These are phyloP conservation scores for Avicennia marina DNA, from an alignment of 257 asterid genomes.

Conservation along the genomic window DNA sequence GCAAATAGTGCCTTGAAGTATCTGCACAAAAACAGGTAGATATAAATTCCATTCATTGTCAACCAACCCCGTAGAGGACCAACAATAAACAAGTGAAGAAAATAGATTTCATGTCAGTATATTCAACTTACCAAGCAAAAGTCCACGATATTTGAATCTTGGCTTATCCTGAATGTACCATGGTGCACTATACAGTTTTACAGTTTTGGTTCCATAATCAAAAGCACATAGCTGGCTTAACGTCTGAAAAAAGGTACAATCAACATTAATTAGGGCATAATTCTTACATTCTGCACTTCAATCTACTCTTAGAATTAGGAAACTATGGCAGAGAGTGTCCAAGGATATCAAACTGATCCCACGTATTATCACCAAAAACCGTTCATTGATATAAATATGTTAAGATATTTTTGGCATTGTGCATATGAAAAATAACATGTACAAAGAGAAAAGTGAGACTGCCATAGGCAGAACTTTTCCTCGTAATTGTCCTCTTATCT, in stretches of 20 bases:
- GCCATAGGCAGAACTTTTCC: too few species aligned
- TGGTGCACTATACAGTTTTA: slow-evolving; percentile 67
- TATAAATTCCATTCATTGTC: slow-evolving; percentile 7
- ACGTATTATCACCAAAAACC: too few species aligned
- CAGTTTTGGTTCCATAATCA: slow-evolving; percentile 70
- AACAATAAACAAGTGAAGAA: slow-evolving; percentile 3
- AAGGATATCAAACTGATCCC: too few species aligned
- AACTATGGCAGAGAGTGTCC: not conserved
- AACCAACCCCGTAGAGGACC: slow-evolving; percentile 5
- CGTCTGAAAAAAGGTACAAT: slow-evolving; percentile 46
- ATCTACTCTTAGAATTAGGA: too few species aligned
- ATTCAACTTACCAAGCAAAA: slow-evolving; percentile 56
- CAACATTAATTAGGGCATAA: slow-evolving; percentile 18
- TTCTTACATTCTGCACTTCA: not conserved
- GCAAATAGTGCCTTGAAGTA: slow-evolving; percentile 89
- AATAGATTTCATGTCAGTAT: slow-evolving; percentile 14
- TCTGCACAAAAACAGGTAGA: slow-evolving; percentile 41
- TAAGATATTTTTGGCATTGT: too few species aligned
- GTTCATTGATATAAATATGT: too few species aligned
- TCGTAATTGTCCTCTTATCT: too few species aligned
- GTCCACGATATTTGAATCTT: slow-evolving; percentile 80
- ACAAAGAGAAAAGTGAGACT: too few species aligned
- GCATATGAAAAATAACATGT: too few species aligned
- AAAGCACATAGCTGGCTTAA: slow-evolving; percentile 77
- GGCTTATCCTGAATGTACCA: slow-evolving; percentile 93